A percentile compares a stretch with the other conserved stretches of the same genome.
Evolutionary conservation across 305 asterid genomes (phyloP).

Genomic region (Salvia sclarea): DNA sequence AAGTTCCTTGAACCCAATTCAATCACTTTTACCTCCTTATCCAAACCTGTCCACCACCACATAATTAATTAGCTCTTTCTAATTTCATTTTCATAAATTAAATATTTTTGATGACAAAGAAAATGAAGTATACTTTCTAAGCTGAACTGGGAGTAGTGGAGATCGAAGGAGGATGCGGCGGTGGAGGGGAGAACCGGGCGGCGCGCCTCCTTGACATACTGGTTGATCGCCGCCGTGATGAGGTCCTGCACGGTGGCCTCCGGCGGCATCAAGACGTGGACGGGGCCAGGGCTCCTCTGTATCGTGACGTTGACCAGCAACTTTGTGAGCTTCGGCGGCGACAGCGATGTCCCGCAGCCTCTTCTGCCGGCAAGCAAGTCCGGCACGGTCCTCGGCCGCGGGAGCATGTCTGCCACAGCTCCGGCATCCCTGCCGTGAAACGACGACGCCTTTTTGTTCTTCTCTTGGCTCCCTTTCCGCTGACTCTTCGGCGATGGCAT

Average conservation of each 20-base stretch:
- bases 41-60: slow-evolving; percentile 48
- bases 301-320: slow-evolving; percentile 70
- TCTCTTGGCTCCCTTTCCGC: slow-evolving; percentile 41
- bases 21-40: slow-evolving; percentile 51
- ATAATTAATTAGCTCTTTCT: not conserved
- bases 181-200: slow-evolving; percentile 50
- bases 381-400: slow-evolving; percentile 55
- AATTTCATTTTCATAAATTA: not conserved
- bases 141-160: slow-evolving; percentile 92
- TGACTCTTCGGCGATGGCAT: slow-evolving; percentile 54
- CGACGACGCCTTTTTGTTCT: slow-evolving; percentile 49
- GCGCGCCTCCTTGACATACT: slow-evolving; percentile 70
- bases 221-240: slow-evolving; percentile 61
- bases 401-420: slow-evolving; percentile 41
- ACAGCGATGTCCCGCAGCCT: not conserved
- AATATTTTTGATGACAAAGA: not conserved
- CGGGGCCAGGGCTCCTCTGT: slow-evolving; percentile 75
- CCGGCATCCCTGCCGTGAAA: slow-evolving; percentile 45
- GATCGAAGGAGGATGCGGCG: slow-evolving; percentile 54
- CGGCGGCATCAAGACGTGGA: slow-evolving; percentile 59
- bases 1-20: slow-evolving; percentile 81
- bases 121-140: slow-evolving; percentile 60
- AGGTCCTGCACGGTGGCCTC: slow-evolving; percentile 75
- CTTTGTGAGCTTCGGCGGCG: slow-evolving; percentile 49
- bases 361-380: slow-evolving; percentile 38